These are phyloP conservation scores for Stromatinia cepivora DNA, from an alignment of 2,329 filamentous ascomycete species.

Conservation along the genomic window DNA sequence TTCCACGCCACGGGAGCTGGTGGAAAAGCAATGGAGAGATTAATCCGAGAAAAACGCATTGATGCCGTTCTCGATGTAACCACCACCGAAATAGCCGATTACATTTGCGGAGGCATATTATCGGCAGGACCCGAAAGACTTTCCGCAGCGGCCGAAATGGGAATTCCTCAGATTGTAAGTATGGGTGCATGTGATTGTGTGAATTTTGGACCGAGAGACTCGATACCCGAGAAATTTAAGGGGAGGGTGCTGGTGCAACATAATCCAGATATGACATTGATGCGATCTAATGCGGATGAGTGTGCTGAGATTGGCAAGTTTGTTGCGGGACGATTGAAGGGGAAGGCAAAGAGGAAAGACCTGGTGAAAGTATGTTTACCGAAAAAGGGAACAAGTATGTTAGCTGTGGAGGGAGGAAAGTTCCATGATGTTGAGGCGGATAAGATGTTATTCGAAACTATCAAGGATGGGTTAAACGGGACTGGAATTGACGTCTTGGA, in stretches of 20 bases:
- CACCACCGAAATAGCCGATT: conserved; percentile 67
- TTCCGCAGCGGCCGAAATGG: conserved; percentile 54
- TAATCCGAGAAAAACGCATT: conserved; percentile 57
- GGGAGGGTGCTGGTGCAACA: conserved; percentile 59
- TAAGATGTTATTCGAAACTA: conserved; percentile 52
- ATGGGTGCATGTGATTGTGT: conserved; percentile 49
- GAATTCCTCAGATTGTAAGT: conserved; percentile 57
- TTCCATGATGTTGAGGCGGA: conserved; percentile 52
- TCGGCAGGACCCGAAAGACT: conserved; percentile 58
- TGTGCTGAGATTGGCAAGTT: conserved; percentile 55
- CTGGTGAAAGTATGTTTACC: conserved; percentile 60
- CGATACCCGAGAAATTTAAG: conserved; percentile 56
- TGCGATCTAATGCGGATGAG: conserved; percentile 63
- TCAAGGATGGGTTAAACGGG: conserved; percentile 51
- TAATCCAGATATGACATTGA: conserved; percentile 65
- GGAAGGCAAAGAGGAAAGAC: conserved; percentile 43
- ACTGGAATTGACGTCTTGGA: conserved; percentile 52
- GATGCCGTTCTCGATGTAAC: conserved; percentile 71
- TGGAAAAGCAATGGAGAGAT: conserved; percentile 66
- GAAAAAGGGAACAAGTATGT: conserved; percentile 59
- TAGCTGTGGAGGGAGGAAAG: conserved; percentile 53
- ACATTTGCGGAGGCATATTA: conserved; percentile 63
- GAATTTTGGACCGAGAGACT: conserved; percentile 55
- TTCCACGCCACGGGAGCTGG: conserved; percentile 72
- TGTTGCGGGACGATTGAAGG: conserved; percentile 54